Evolutionary conservation across 2,329 filamentous ascomycete genomes (phyloP), one percentile per base, ranked within the genome.

Genomic region (Monilinia vaccinii-corymbosi): DNA sequence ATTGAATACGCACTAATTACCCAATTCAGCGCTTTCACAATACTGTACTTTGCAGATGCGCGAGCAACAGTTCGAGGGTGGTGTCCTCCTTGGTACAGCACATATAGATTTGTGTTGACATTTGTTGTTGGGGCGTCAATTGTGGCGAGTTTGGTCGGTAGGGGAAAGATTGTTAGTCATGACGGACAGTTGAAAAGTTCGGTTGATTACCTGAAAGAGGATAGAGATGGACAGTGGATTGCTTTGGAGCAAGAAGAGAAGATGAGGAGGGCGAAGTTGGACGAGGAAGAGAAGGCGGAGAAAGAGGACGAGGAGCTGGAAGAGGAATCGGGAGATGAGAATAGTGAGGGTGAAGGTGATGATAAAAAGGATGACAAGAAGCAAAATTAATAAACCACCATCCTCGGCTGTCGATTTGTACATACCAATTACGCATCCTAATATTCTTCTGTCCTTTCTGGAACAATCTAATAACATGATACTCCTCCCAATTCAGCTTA

Each of bases 81-180:
- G 86, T 86, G 87, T 3, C 92, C 92, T 28, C 71, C 79, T 42
- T 97, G 92, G 92, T 97, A 96, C 73, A 81, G 80, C 62, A 88
- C 86, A 53, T 97, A 97, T 77, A 89, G 93, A 38, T 97, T 96
- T 74, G 86, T 96, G 10, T 79, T 97, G 67, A 97, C 93, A 2
- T 93, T 92, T 72, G 81, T 97, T 62, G 92, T 96, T 32, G 92
- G 93, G 44, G 78, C 83, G 47, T 86, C 88, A 64, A 93, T 97
- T 66, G 84, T 94, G 46, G 76, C 90, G 67, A 93, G 84, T 64
- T 77, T 97, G 66, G 81, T 97, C 64, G 91, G 90, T 45, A 85
- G 92, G 63, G 88, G 91, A 69, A 87, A 92, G 76, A 71, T 72
- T 46, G 58, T 67, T 23, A 58, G 51, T 4, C 44, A 60, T 16